Base-by-base conservation (phyloP, 2,329 filamentous ascomycete genomes). In the Xylaria sp. region DNA sequence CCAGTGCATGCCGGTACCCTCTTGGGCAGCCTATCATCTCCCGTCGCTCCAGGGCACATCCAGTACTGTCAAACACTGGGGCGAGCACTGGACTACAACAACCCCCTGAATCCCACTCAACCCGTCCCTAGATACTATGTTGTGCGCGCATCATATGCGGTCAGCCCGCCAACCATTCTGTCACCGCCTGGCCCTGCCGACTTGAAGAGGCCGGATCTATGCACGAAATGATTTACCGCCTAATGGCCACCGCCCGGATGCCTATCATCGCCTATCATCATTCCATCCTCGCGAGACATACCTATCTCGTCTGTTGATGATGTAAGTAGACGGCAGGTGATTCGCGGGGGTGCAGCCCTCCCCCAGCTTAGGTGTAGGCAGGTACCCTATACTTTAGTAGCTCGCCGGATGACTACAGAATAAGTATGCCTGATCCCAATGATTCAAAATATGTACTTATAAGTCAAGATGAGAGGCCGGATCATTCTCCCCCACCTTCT, bases 121-220 rank as follows among this genome's bases (percentile, higher is more conserved):
- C 11, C n/a, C 34, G 34, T 11, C 17, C 21, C 50, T 27, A 27
- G 24, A 27, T 27, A 27, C 24, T 27, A 27, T 27, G 24, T 27
- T 27, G 54, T 39, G 24, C 48, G 3, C 58, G n/a, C 30, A 47
- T 42, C 64, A 56, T 57, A 67, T 65, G 68, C 65, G 62, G 68
- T 70, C 68, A 70, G 65, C 68, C 62, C 59, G 56, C 58, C 68
- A 65, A 68, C 62, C 62, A 21, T 34, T 51, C 68, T 45, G 68
- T 70, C 68, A 70, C 68, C 68, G 68, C 68, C 65, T 68, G 50
- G 50, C 54, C 45, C 54, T 60, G 39, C 42, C 61, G 57, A 55
- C 62, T 36, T 63, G 39, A 60, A 59, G 9, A 47, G 61, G 45
- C 32, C 59, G 58, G 51, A 30, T 58, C 3, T 61, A 63, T 62